Evolutionary conservation across 2,329 filamentous ascomycete genomes (phyloP), one percentile per base, ranked within the genome.

Genomic region (Cladophialophora yegresii): DNA sequence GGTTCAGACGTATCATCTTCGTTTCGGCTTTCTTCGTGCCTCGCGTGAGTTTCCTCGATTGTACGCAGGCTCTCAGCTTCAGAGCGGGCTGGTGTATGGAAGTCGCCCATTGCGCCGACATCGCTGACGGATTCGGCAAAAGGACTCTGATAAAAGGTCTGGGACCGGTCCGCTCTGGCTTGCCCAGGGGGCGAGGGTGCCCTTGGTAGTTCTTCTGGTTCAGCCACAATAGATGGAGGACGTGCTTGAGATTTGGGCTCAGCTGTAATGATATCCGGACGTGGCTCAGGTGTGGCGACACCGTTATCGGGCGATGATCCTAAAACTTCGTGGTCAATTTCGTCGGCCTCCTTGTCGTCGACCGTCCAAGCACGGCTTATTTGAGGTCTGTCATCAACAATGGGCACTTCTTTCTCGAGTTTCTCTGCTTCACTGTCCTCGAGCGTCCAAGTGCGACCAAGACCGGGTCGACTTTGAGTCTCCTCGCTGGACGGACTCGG

Each of bases 81-180:
- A 20, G 47, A n/a, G 20, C n/a, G 12, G 12, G 40, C 28, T 51
- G 57, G n/a, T 3, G 28, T 23, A 16, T 32, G 26, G 20, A 30
- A 16, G 12, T 8, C 58, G 8, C 28, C 65, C 33, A 16, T 65
- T 23, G 73, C 53, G 13, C 76, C 75, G 20, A 82, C 71, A 61
- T 83, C 81, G 3, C 77, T 74, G 8, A 80, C 78, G 3, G 80
- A 81, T 69, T 85, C 82, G 0, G 79, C 78, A 61, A 79, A 83
- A 5, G 85, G 81, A 16, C 77, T 77, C 60, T 78, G 77, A 69
- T 87, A 86, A 63, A 78, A 72, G n/a, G 70, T 63, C 50, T 71
- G 72, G 57, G 83, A 82, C 50, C 23, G 45, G 16, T 9, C 45
- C n/a, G 32, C 47, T 22, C 20, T 23, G 7, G 16, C 51, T 26